phyloP scores from a whole-genome alignment of 108 stramenopile species.

The Skeletonema menzelii region DNA sequence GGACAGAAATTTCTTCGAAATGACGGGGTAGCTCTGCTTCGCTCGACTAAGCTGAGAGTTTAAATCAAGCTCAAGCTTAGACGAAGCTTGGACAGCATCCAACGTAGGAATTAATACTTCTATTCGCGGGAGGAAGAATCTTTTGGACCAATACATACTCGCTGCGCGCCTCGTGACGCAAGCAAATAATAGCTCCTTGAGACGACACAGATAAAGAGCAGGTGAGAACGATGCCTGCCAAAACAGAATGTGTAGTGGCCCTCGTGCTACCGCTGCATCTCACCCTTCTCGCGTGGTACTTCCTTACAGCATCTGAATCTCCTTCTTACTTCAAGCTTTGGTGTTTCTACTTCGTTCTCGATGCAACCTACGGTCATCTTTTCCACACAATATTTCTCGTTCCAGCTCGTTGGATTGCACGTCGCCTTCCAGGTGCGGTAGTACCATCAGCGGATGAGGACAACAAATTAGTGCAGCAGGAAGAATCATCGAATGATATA shows the following conservation, averaged over 20 bases:
- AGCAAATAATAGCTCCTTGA: too few relatives aligned
- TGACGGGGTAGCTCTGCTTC: too few relatives aligned
- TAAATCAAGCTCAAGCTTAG: too few relatives aligned
- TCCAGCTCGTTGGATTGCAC: constrained; percentile 22
- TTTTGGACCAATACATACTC: too few relatives aligned
- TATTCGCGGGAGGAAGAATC: too few relatives aligned
- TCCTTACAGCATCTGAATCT: neutral
- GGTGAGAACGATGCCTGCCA: neutral
- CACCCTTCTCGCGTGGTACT: constrained; percentile 1
- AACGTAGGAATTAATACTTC: too few relatives aligned
- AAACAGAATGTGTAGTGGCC: neutral
- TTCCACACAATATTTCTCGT: constrained; percentile 17
- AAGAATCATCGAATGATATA: constrained; percentile 21
- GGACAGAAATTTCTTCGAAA: too few relatives aligned
- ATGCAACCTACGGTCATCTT: constrained; percentile 27
- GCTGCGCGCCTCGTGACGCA: too few relatives aligned
- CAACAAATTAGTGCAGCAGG: constrained; percentile 16
- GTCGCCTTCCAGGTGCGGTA: constrained; percentile 20
- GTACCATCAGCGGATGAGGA: constrained; percentile 23
- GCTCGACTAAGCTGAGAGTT: too few relatives aligned
- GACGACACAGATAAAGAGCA: too few relatives aligned
- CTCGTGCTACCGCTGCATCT: constrained; percentile 7
- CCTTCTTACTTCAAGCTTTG: constrained; percentile 15
- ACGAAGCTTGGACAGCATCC: too few relatives aligned
- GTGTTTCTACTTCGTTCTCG: constrained; percentile 30